Evolutionary conservation across 192 early-diverging fungal genomes (phyloP).

Genomic region (Mortierella claussenii): DNA sequence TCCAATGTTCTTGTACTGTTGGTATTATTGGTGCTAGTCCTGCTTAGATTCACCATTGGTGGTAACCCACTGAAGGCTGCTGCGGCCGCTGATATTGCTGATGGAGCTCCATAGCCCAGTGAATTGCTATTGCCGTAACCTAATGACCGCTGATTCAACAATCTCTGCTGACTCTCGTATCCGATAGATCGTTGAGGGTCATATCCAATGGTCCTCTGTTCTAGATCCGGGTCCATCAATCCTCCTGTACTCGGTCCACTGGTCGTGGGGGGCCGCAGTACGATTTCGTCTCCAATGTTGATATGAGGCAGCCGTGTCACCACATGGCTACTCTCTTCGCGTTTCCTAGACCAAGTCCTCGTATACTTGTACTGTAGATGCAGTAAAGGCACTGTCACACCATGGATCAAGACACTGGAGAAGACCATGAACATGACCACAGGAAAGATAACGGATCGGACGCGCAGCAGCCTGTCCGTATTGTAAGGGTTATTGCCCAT

Average conservation of each 20-base stretch:
- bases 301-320: conserved; percentile 44
- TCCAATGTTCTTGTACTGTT: conserved; percentile 33
- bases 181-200: conserved; percentile 20
- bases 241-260: conserved; percentile 13
- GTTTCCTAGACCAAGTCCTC: conserved; percentile 44
- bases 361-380: conserved; percentile 53
- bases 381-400: conserved; percentile 74
- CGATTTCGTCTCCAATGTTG: conserved; percentile 50
- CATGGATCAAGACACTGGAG: conserved; percentile 84
- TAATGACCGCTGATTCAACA: no score
- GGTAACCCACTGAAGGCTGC: no score
- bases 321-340: conserved; percentile 40
- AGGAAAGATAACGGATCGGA: conserved; percentile 54
- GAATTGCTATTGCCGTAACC: not conserved
- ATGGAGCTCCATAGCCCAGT: conserved; percentile 9
- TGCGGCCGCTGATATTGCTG: no score
- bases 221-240: no score
- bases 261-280: conserved; percentile 26
- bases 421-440: conserved; percentile 80
- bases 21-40: conserved; percentile 24
- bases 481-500: conserved; percentile 35
- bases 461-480: conserved; percentile 20
- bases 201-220: no score
- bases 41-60: conserved; percentile 14
- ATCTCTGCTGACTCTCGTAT: not conserved